Evolutionary conservation across 805 yeast genomes (phyloP), one percentile per base, ranked within the genome.

Genomic region (Candida incommunis): DNA sequence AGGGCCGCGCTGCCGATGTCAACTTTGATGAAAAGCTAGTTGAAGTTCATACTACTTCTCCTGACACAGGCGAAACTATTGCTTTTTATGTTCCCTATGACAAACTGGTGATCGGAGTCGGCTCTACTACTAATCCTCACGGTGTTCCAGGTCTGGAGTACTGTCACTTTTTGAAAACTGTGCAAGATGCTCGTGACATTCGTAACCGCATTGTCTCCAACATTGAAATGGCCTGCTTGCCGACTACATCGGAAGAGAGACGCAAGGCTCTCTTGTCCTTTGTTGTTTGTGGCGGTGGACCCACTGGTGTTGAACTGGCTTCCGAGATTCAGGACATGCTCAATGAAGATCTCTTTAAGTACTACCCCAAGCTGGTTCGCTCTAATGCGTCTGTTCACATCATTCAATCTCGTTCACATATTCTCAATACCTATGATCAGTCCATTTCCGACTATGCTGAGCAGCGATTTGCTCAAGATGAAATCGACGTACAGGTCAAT

Each of bases 211-310:
- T 79, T 41, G 74, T 77, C 34, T 62, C 65, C 23, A 69, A 75
- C 48, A 62, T 79, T 45, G 86, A 79, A 55, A 64, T 60, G 46
- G 84, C 86, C 2, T 72, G 81, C 50, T 62, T 79, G 50, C 84
- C 84, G 45, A 73, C 82, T 0, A 76, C 82, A 0, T 49, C 77
- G 1, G 80, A 75, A 50, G 80, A 70, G 41, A 82, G 78, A 54
- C 72, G 84, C 51, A 75, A 74, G 54, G 70, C 69, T 47, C 59
- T 79, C 48, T 65, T 79, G 41, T 72, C 78, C 44, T 78, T 78
- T 59, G 82, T 78, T 13, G 72, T 78, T 26, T 78, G 83, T 59
- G 85, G 85, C 49, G 85, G 84, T 48, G 85, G 85, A 40, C 83
- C 85, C 45, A 78, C 85, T 1, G 85, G 85, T 53, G 82, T 76